Evolutionary conservation across 305 asterid species (phyloP).

Genomic region (Rubia peregrina): DNA sequence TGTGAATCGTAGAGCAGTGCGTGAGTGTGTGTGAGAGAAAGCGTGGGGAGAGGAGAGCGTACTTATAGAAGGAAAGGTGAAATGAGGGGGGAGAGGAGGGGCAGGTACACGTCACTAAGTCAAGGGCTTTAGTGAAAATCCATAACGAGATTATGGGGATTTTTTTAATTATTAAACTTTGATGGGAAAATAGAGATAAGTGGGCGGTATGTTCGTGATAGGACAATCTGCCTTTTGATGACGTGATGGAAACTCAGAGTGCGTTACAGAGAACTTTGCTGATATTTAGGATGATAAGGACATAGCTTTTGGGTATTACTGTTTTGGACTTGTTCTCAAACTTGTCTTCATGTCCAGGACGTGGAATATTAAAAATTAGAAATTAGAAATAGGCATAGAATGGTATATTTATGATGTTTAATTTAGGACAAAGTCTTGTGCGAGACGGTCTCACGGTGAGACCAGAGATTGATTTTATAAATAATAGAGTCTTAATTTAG

Average conservation of each 20-base stretch:
- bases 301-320: constrained; percentile 8
- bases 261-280: background rate
- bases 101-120: constrained; percentile 32
- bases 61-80: constrained; percentile 3
- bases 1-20: constrained; percentile 19
- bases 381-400: no score
- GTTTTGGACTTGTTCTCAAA: constrained; percentile 8
- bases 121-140: constrained; percentile 12
- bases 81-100: background rate
- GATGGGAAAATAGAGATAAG: constrained; percentile 14
- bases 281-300: constrained; percentile 21
- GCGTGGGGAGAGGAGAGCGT: constrained; percentile 8
- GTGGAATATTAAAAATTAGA: no score
- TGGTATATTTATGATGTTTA: background rate
- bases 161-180: background rate
- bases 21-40: constrained; percentile 23
- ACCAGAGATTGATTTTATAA: no score
- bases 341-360: background rate
- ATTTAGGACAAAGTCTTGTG: no score
- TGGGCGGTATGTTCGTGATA: background rate
- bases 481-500: no score
- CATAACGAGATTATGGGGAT: constrained; percentile 7
- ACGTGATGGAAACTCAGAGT: background rate
- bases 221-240: constrained; percentile 12
- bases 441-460: no score